Evolutionary conservation across 257 asterid genomes (phyloP).

Genomic region (Fraxinus americana): DNA sequence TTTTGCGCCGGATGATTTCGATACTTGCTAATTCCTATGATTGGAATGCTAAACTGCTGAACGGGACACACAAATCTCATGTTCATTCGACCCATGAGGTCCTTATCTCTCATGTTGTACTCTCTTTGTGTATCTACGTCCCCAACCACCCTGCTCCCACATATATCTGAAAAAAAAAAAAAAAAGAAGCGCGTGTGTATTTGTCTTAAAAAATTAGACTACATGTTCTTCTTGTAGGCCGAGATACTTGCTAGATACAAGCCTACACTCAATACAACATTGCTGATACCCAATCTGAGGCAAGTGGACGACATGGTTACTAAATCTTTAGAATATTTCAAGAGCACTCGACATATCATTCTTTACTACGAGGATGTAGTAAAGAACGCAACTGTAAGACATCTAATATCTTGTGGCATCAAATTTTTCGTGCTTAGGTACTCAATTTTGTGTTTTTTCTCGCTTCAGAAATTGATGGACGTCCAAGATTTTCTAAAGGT

Average conservation of each 20-base stretch:
- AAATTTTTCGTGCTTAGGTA: not conserved
- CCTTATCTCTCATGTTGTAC: slow-evolving; percentile 28
- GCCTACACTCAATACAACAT: slow-evolving; percentile 64
- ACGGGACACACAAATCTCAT: slow-evolving; percentile 97
- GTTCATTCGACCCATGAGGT: slow-evolving; percentile 92
- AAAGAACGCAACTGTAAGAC: slow-evolving; percentile 71
- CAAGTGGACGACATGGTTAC: slow-evolving; percentile 72
- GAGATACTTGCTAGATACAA: slow-evolving; percentile 82
- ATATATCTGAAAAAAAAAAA: not conserved
- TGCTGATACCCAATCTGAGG: slow-evolving; percentile 59
- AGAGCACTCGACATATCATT: slow-evolving; percentile 77
- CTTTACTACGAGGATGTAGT: slow-evolving; percentile 84
- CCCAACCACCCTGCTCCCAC: not conserved
- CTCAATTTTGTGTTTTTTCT: not conserved
- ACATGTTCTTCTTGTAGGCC: slow-evolving; percentile 53
- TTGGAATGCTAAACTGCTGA: slow-evolving; percentile 75
- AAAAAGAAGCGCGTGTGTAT: not conserved
- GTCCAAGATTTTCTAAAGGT: slow-evolving; percentile 83
- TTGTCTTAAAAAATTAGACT: not conserved
- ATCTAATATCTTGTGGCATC: slow-evolving; percentile 6
- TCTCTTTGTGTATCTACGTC: not conserved
- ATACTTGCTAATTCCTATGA: slow-evolving; percentile 89
- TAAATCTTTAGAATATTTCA: slow-evolving; percentile 68
- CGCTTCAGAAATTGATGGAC: slow-evolving; percentile 63
- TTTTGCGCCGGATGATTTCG: slow-evolving; percentile 83